phyloP scores from a whole-genome alignment of 805 yeast genomes.

The Candida corydali region DNA sequence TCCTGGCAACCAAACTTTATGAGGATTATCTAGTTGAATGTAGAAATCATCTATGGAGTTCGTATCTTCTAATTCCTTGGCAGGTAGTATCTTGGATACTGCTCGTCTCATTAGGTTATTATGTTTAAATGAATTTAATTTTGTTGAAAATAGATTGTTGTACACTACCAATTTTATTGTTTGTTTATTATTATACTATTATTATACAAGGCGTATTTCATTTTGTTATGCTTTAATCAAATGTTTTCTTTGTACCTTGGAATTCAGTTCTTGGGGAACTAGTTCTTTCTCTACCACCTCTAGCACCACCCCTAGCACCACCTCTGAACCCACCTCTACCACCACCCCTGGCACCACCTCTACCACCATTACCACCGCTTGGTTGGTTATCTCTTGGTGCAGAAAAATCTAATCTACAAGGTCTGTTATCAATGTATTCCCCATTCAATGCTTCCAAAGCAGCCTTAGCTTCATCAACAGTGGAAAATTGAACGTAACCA shows the following conservation, averaged over 20 bases:
- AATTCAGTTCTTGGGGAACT: slow-evolving; percentile 63
- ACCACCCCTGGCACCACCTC: slow-evolving; percentile 30
- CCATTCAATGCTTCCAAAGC: slow-evolving; percentile 89
- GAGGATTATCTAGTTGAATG: slow-evolving; percentile 70
- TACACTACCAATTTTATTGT: slow-evolving; percentile 4
- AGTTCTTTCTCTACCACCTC: slow-evolving; percentile 43
- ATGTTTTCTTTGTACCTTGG: slow-evolving; percentile 81
- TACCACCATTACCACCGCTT: slow-evolving; percentile 32
- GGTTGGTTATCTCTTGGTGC: slow-evolving; percentile 68
- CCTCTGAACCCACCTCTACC: slow-evolving; percentile 36
- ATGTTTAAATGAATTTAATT: not conserved
- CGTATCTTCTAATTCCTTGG: slow-evolving; percentile 27
- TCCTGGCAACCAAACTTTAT: slow-evolving; percentile 74
- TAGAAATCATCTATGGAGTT: slow-evolving; percentile 59
- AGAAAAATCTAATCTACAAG: slow-evolving; percentile 92
- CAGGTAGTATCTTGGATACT: slow-evolving; percentile 40
- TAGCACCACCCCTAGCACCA: slow-evolving; percentile 38
- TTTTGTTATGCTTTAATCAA: slow-evolving; percentile 44
- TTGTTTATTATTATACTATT: no score
- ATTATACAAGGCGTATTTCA: slow-evolving; percentile 5
- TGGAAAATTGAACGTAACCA: slow-evolving; percentile 91
- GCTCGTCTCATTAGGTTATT: slow-evolving; percentile 42
- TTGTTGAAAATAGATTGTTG: slow-evolving; percentile 3
- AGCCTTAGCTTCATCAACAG: slow-evolving; percentile 83
- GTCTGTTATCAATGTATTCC: slow-evolving; percentile 82